Evolutionary conservation across 2,329 filamentous ascomycete genomes (phyloP).

Genomic region (Sclerotinia borealis): DNA sequence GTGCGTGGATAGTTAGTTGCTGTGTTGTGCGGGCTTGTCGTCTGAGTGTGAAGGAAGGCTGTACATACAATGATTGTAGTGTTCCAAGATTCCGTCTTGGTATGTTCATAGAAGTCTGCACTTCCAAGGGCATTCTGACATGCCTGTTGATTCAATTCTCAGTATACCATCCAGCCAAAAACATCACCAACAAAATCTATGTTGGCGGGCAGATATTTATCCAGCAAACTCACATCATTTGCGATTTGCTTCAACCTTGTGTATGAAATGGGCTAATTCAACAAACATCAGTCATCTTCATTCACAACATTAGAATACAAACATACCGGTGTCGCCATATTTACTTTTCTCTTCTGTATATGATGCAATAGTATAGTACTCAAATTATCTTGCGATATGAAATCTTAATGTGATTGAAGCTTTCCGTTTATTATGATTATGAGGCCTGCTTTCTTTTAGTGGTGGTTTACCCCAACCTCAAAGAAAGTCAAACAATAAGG

Average conservation of each 20-base stretch:
- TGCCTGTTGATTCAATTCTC: constrained; percentile 48
- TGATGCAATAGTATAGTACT: not conserved
- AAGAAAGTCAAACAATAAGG: too few species aligned
- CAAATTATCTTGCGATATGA: not conserved
- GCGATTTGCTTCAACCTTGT: constrained; percentile 80
- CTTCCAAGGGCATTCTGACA: constrained; percentile 71
- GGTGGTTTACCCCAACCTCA: too few species aligned
- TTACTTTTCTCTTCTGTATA: not conserved
- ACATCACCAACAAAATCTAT: not conserved
- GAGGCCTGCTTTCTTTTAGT: too few species aligned
- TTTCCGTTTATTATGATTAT: not conserved
- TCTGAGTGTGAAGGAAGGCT: not conserved
- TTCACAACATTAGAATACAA: too few species aligned
- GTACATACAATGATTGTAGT: constrained; percentile 79
- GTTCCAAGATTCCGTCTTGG: constrained; percentile 83
- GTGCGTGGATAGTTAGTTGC: constrained; percentile 11
- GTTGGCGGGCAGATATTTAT: not conserved
- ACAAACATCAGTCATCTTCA: too few species aligned
- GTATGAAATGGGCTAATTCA: constrained; percentile 69
- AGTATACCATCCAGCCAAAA: not conserved
- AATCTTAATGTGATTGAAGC: not conserved
- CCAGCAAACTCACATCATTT: constrained; percentile 56
- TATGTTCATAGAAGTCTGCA: constrained; percentile 79
- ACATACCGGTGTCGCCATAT: constrained; percentile 23
- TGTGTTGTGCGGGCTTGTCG: not conserved